These are phyloP conservation scores for Gonapodya prolifera DNA, from an alignment of 192 early-diverging fungal genomes.

Conservation along the genomic window DNA sequence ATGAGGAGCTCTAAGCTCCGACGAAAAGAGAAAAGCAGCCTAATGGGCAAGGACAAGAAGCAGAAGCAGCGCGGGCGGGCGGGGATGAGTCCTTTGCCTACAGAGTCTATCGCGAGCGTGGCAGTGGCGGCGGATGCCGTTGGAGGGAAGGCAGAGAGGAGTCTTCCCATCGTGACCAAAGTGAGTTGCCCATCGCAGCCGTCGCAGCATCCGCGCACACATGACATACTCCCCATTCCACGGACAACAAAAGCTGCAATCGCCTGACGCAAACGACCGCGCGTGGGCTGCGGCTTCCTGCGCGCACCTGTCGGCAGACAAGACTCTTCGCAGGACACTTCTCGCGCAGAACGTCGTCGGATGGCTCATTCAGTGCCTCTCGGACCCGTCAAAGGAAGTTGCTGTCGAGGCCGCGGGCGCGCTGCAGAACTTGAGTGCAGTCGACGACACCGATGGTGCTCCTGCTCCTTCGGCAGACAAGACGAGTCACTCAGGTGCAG, in stretches of 20 bases:
- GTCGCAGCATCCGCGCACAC: too few species aligned
- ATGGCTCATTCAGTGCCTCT: not conserved
- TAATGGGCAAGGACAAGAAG: not conserved
- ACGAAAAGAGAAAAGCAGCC: too few species aligned
- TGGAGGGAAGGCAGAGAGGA: not conserved
- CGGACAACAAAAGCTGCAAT: not conserved
- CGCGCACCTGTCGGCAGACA: not conserved
- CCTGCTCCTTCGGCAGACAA: not conserved
- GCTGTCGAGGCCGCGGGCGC: not conserved
- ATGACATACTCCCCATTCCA: not conserved
- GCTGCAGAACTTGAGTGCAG: not conserved
- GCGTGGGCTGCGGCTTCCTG: slow-evolving; percentile 3
- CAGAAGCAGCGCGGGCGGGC: not conserved
- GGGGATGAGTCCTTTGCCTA: not conserved
- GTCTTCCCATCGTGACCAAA: not conserved
- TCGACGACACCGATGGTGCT: not conserved
- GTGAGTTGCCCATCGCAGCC: too few species aligned
- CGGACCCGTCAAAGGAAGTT: not conserved
- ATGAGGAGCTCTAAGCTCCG: too few species aligned
- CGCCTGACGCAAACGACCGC: not conserved
- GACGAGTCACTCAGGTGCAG: too few species aligned
- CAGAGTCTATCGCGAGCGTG: not conserved
- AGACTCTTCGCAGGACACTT: not conserved
- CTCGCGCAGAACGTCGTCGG: not conserved
- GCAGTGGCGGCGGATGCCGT: not conserved